phyloP scores from a whole-genome alignment of 2,329 filamentous ascomycete species.

The Juglanconis juglandina region DNA sequence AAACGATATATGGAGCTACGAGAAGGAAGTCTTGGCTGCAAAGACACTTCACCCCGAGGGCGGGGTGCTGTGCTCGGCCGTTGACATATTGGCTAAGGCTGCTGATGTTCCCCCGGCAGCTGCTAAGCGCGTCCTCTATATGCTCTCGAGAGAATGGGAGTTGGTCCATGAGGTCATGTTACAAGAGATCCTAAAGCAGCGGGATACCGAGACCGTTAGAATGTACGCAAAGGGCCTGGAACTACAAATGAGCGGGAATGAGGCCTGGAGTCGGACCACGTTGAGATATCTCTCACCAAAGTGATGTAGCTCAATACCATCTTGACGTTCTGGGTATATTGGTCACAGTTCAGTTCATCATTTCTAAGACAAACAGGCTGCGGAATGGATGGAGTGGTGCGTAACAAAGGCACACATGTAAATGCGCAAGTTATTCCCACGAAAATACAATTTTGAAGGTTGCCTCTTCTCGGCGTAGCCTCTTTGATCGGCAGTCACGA shows the following conservation, averaged over 20 bases:
- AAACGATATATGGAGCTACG: slow-evolving; percentile 39
- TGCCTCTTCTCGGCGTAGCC: no score
- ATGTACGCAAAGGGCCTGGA: slow-evolving; percentile 32
- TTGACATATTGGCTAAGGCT: slow-evolving; percentile 28
- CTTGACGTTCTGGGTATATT: no score
- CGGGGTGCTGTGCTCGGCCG: slow-evolving; percentile 28
- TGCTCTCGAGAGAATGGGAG: slow-evolving; percentile 20
- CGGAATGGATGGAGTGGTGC: no score
- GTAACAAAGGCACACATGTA: no score
- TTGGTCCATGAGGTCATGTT: slow-evolving; percentile 17
- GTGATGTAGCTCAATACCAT: no score
- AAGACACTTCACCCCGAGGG: slow-evolving; percentile 22
- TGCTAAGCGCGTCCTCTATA: slow-evolving; percentile 17
- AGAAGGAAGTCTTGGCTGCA: slow-evolving; percentile 32
- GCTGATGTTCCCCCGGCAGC: slow-evolving; percentile 19
- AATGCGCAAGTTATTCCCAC: no score
- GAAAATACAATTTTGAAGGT: no score
- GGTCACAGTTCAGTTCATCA: no score
- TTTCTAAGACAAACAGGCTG: no score
- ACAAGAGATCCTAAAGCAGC: not conserved
- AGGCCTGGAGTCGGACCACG: slow-evolving; percentile 27
- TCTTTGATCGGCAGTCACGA: no score
- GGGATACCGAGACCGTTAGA: slow-evolving; percentile 6
- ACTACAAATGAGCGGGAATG: slow-evolving; percentile 28
- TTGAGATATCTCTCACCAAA: slow-evolving; percentile 23